Percentiles rank a stretch among this genome's conserved stretches.
These are phyloP conservation scores for Vigna reflexopilosa DNA, from an alignment of 306 rosid genomes.

Conservation along the genomic window DNA sequence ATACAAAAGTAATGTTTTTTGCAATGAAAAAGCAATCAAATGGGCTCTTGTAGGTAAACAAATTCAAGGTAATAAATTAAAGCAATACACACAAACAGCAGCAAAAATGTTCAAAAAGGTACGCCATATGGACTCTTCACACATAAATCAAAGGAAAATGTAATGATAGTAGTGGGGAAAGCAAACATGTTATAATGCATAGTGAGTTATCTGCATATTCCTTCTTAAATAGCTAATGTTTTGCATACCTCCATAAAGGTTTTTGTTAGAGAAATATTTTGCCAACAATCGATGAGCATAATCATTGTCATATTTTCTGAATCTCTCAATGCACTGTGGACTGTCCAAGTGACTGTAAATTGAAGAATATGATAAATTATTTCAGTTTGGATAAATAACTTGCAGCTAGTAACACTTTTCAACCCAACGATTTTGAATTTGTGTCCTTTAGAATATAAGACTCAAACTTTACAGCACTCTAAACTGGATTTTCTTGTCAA, in stretches of 20 bases:
- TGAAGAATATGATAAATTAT: constrained; percentile 32
- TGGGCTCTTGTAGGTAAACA: neutral
- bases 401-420: constrained; percentile 29
- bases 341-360: constrained; percentile 58
- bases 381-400: constrained; percentile 19
- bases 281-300: constrained; percentile 49
- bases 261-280: constrained; percentile 58
- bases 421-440: constrained; percentile 5
- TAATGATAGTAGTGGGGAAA: constrained; percentile 28
- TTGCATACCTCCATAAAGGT: constrained; percentile 50
- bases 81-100: neutral
- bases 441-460: constrained; percentile 25
- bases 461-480: neutral
- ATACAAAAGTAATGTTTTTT: neutral
- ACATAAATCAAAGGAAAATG: constrained; percentile 32
- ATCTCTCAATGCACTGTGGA: constrained; percentile 49
- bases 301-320: constrained; percentile 53
- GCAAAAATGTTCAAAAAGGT: constrained; percentile 4
- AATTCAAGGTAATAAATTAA: neutral
- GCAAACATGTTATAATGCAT: constrained; percentile 32
- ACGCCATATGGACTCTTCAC: neutral
- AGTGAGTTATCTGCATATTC: constrained; percentile 8
- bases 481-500: neutral
- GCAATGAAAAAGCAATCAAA: neutral
- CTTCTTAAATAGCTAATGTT: constrained; percentile 23